These are phyloP conservation scores for Dryadomyces quercus-mongolicae DNA, from an alignment of 2,329 filamentous ascomycete species.

Conservation along the genomic window DNA sequence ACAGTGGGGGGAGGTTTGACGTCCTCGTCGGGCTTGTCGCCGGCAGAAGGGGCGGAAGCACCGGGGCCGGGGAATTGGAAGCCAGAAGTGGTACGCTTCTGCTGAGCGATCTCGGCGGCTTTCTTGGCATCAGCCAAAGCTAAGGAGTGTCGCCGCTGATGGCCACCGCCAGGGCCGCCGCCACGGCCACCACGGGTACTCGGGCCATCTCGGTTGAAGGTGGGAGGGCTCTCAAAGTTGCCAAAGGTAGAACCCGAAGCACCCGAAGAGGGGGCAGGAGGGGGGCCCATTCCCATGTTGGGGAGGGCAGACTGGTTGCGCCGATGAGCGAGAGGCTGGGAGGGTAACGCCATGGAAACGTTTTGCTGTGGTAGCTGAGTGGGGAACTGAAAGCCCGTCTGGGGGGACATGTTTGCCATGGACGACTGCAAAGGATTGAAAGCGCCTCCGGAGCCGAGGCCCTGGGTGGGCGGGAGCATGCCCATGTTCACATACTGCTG, in stretches of 20 bases:
- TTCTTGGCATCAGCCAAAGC: slow-evolving; percentile 95
- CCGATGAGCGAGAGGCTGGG: slow-evolving; percentile 76
- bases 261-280: slow-evolving; percentile 85
- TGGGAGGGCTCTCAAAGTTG: slow-evolving; percentile 56
- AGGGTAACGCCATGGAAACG: slow-evolving; percentile 61
- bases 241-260: slow-evolving; percentile 68
- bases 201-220: slow-evolving; percentile 53
- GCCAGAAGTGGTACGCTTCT: slow-evolving; percentile 84
- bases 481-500: slow-evolving; percentile 98
- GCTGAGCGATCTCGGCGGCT: slow-evolving; percentile 89
- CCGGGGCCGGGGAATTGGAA: slow-evolving; percentile 87
- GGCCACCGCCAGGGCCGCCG: slow-evolving; percentile 59
- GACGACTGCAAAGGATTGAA: slow-evolving; percentile 71
- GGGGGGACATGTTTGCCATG: slow-evolving; percentile 66
- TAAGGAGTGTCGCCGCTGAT: slow-evolving; percentile 88
- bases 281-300: slow-evolving; percentile 78
- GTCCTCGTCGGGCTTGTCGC: slow-evolving; percentile 45
- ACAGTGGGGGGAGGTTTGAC: slow-evolving; percentile 24
- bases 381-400: slow-evolving; percentile 82
- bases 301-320: slow-evolving; percentile 96
- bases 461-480: slow-evolving; percentile 77
- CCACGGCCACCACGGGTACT: slow-evolving; percentile 26
- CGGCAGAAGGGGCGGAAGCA: slow-evolving; percentile 43
- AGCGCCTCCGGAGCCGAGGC: slow-evolving; percentile 53
- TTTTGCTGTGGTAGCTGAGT: slow-evolving; percentile 63